Conservation (phyloP, 2,329 filamentous ascomycete species). For the Reticulascus tulasneorum region DNA sequence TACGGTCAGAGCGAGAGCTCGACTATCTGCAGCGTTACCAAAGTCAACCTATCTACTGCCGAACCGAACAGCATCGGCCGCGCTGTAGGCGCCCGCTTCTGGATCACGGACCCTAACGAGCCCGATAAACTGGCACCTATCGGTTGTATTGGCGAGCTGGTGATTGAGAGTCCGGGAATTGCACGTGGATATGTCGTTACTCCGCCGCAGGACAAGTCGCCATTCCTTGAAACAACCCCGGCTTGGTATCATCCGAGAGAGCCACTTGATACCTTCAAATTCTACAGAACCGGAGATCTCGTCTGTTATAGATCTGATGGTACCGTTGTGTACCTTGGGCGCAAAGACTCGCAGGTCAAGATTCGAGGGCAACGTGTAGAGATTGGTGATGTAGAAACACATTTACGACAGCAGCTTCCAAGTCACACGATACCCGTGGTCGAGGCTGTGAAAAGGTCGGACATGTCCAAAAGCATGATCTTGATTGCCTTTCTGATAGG, state of each 20-base stretch:
- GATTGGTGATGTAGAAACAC: conserved; percentile 21
- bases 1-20: conserved; percentile 22
- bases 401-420: conserved; percentile 1
- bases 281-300: conserved; percentile 15
- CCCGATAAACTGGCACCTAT: conserved; percentile 3
- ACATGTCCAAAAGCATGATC: conserved; percentile 1
- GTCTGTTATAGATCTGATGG: conserved; percentile 4
- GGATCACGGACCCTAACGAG: conserved; percentile 6
- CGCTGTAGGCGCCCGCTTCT: conserved; percentile 4
- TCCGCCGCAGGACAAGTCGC: neutral
- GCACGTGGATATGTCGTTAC: conserved; percentile 8
- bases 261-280: conserved; percentile 1
- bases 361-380: conserved; percentile 27
- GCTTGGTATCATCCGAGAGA: conserved; percentile 1
- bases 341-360: conserved; percentile 18
- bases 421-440: neutral
- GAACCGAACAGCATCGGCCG: conserved; percentile 3
- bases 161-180: conserved; percentile 7
- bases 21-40: neutral
- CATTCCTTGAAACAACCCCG: conserved; percentile 2
- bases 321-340: conserved; percentile 15
- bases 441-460: conserved; percentile 2
- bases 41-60: neutral
- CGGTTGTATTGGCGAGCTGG: conserved; percentile 8
- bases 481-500: conserved; percentile 1